Conservation (phyloP, 2,329 filamentous ascomycete genomes). For the Penicillium sp. region DNA sequence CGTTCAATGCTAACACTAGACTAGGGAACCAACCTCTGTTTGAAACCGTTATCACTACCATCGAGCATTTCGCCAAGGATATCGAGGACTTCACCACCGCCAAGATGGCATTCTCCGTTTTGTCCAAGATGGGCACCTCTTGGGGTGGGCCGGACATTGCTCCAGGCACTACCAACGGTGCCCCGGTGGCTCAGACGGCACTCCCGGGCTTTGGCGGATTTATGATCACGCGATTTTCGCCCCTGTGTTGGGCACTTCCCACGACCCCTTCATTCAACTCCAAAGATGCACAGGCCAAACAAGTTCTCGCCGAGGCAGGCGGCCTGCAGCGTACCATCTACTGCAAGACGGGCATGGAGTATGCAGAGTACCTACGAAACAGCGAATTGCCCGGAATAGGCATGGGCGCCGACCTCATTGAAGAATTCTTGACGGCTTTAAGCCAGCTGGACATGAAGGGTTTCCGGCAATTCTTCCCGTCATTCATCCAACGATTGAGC, state of each 20-base stretch:
- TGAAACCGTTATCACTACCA: conserved; percentile 78
- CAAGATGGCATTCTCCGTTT: conserved; percentile 75
- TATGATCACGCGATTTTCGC: conserved; percentile 83
- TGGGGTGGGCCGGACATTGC: conserved; percentile 86
- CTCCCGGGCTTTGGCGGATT: conserved; percentile 89
- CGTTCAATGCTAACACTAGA: neutral
- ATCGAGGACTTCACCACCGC: conserved; percentile 64
- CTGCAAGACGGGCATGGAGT: conserved; percentile 79
- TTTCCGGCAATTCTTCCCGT: conserved; percentile 51
- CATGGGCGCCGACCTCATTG: conserved; percentile 47
- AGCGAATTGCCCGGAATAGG: conserved; percentile 49
- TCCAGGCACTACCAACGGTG: conserved; percentile 31
- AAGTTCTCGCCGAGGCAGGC: conserved; percentile 84
- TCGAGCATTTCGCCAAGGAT: conserved; percentile 79
- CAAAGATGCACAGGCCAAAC: conserved; percentile 81
- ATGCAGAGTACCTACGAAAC: conserved; percentile 56
- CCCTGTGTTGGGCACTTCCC: conserved; percentile 85
- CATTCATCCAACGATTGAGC: conserved; percentile 47
- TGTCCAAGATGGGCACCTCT: conserved; percentile 76
- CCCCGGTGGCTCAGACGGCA: conserved; percentile 39
- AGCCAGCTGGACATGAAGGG: conserved; percentile 45
- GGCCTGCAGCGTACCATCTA: conserved; percentile 85
- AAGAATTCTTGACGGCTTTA: conserved; percentile 48
- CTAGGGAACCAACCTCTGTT: conserved; percentile 82
- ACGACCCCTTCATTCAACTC: conserved; percentile 75